A percentile compares a stretch with the other conserved stretches of the same genome.
Evolutionary conservation across 2,329 filamentous ascomycete genomes (phyloP).

Genomic region (Piedraia hortae): DNA sequence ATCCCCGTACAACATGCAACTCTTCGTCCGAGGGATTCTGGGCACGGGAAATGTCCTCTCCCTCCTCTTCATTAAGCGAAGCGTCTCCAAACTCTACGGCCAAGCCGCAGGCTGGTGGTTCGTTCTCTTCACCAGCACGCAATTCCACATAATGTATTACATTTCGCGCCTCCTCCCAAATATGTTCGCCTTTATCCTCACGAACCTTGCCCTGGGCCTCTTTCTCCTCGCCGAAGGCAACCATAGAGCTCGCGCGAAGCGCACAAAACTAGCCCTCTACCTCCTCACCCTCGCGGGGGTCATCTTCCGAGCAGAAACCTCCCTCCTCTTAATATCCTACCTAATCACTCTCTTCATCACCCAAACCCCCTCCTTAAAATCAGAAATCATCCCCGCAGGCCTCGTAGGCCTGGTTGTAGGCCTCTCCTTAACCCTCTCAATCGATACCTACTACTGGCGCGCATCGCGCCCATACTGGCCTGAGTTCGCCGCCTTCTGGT

Average conservation of each 20-base stretch:
- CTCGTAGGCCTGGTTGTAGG: conserved; percentile 36
- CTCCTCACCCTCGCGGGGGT: conserved; percentile 55
- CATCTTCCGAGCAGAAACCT: conserved; percentile 73
- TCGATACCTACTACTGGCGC: conserved; percentile 93
- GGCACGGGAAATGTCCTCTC: conserved; percentile 47
- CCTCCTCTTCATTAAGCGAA: conserved; percentile 36
- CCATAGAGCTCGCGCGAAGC: conserved; percentile 19
- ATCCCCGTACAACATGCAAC: conserved; percentile 24
- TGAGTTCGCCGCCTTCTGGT: conserved; percentile 68
- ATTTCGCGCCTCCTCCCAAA: conserved; percentile 78
- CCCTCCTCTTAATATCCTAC: conserved; percentile 45
- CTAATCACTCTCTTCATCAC: conserved; percentile 34
- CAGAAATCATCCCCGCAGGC: conserved; percentile 38
- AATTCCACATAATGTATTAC: conserved; percentile 88
- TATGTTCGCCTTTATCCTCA: conserved; percentile 77
- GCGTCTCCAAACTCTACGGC: conserved; percentile 41
- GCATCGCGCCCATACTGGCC: conserved; percentile 51
- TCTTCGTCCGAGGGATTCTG: conserved; percentile 44
- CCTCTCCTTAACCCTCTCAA: conserved; percentile 37
- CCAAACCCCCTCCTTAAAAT: conserved; percentile 23
- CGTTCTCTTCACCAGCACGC: conserved; percentile 44
- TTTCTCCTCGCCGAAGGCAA: no score
- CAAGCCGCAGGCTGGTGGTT: conserved; percentile 48
- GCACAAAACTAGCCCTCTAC: conserved; percentile 37
- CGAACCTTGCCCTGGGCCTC: conserved; percentile 33